These are phyloP conservation scores for Parvularia atlantis DNA, from an alignment of 78 protist species.

Conservation along the genomic window DNA sequence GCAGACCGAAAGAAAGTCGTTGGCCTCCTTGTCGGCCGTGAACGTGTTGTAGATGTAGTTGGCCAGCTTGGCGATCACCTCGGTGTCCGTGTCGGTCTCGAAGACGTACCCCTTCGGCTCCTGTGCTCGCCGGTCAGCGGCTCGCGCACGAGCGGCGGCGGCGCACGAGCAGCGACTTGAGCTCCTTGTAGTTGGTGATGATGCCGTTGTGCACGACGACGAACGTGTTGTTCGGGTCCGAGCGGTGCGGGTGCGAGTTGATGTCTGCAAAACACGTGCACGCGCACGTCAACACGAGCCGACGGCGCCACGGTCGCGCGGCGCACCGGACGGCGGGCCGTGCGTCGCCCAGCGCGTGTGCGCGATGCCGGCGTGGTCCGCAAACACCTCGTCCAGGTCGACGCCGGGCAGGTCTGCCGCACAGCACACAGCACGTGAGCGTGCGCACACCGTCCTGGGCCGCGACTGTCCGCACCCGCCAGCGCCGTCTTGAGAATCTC, in stretches of 20 bases:
- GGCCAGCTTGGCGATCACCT: constrained; percentile 77
- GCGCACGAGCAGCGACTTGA: constrained; percentile 18
- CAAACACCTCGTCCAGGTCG: background rate
- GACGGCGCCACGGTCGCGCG: background rate
- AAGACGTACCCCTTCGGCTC: constrained; percentile 35
- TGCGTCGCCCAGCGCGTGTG: constrained; percentile 95
- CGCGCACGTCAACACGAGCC: too few species aligned
- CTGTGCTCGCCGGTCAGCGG: background rate
- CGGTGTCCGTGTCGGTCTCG: constrained; percentile 89
- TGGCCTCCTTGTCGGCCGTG: background rate
- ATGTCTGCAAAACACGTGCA: background rate
- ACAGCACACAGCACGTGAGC: too few species aligned
- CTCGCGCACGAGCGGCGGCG: background rate
- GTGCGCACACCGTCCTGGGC: too few species aligned
- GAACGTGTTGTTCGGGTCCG: constrained; percentile 10
- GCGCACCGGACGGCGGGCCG: constrained; percentile 42
- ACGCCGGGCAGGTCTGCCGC: background rate
- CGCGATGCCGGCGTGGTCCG: constrained; percentile 60
- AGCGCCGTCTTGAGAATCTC: background rate
- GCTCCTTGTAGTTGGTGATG: constrained; percentile 54
- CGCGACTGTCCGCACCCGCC: too few species aligned
- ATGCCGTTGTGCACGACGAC: constrained; percentile 82
- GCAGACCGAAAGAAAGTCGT: too few species aligned
- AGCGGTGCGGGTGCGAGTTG: constrained; percentile 65
- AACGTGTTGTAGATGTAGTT: constrained; percentile 13